Conservation (phyloP, 2,329 filamentous ascomycete genomes). For the Sporothrix dimorphospora region DNA sequence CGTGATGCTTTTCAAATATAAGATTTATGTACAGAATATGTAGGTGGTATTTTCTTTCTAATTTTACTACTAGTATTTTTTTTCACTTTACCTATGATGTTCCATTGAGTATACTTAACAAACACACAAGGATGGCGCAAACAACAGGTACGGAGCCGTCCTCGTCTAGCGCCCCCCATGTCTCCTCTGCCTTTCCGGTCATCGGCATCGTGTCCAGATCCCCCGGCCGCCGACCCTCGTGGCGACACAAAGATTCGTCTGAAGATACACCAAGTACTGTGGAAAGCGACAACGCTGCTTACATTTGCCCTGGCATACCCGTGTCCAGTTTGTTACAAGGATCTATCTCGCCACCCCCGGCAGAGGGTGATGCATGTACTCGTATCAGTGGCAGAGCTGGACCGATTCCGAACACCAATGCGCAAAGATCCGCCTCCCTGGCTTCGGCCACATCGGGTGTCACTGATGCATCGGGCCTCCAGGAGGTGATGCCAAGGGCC, state of each 20-base stretch:
- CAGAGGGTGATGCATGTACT: background rate
- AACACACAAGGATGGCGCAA: background rate
- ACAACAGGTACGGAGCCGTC: background rate
- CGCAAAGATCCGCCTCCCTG: background rate
- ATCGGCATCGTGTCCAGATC: background rate
- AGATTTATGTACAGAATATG: background rate
- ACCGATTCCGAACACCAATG: too few species aligned
- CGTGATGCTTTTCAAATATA: background rate
- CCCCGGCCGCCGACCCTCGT: slow-evolving; percentile 17
- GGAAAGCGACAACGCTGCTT: slow-evolving; percentile 29
- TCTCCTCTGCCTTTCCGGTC: background rate
- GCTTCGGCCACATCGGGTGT: background rate
- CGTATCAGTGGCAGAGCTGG: background rate
- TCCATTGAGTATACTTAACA: background rate
- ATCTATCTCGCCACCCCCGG: background rate
- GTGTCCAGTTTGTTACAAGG: background rate
- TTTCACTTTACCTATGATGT: background rate
- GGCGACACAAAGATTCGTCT: slow-evolving; percentile 34
- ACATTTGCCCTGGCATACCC: slow-evolving; percentile 27
- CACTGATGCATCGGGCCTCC: background rate
- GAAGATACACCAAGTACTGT: slow-evolving; percentile 32
- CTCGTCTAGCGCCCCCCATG: background rate
- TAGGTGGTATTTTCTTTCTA: background rate
- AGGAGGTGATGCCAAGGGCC: background rate
- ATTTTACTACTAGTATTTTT: background rate